Evolutionary conservation across 163 green algal species (phyloP), one percentile per base, ranked within the genome.

Genomic region (Coccomyxa subellipsoidea): DNA sequence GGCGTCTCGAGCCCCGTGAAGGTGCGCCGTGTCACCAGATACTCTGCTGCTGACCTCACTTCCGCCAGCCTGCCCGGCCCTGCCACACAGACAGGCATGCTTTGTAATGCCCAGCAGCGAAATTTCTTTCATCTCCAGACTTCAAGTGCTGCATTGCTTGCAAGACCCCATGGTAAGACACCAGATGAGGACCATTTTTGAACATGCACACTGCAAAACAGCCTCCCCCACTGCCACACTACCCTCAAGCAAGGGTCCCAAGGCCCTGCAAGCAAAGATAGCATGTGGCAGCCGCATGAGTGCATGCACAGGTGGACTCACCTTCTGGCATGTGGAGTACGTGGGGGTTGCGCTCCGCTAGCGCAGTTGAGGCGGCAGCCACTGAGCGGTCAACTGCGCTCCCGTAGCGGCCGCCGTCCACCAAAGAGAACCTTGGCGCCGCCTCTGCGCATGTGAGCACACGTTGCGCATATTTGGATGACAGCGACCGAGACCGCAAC

Each of bases 1-100:
- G 92, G 91, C 29, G 92, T 89, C 81, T 96, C 93, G 0, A 87
- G 53, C 0, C 93, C 93, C 80, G 82, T 86, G 85, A 89, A 97
- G 29, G 69, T 93, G 29, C 93, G 83, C 69, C 89, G 88, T 35
- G 86, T 71, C 31, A 78, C 34, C 79, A 96, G 81, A 79, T 92
- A 97, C 81, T 97, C 88, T 6, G 93, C 91, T 5, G 90, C 93
- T 69, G 81, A 90, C 36, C 77, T 76, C 5, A 86, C 83, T 59
- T 83, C 54, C 34, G 92, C 81, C 81, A 91, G 59, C 47, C 34
- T 85, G 23, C 83, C 47, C 8, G 47, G 31, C 29, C n/a, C 8
- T 27, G 53, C 31, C 36, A n/a, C n/a, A 90, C 38, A 75, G 29
- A 84, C 34, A 69, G 32, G 7, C 36, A 36, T 75, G 66, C 23